phyloP scores from a whole-genome alignment of 164 flowering plant species.

The Tetrastigma voinierianum region DNA sequence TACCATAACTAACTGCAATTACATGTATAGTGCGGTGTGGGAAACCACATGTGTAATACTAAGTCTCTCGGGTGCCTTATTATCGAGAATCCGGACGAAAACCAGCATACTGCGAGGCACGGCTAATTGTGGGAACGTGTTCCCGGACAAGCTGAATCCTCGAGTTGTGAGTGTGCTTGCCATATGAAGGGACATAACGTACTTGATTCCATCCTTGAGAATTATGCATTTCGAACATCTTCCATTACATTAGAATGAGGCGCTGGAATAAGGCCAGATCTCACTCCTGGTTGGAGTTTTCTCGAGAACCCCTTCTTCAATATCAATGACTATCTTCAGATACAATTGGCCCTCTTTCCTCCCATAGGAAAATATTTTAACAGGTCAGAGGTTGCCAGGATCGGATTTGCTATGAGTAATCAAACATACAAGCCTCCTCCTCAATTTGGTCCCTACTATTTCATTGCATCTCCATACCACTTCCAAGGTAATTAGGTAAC shows the following conservation, averaged over 20 bases:
- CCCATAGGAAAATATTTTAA: conserved; percentile 56
- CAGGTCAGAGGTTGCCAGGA: conserved; percentile 52
- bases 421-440: conserved; percentile 70
- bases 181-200: too few species aligned
- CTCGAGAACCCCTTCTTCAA: conserved; percentile 71
- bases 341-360: conserved; percentile 76
- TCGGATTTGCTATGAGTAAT: conserved; percentile 62
- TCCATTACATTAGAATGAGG: conserved; percentile 65
- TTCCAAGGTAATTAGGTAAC: conserved; percentile 70
- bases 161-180: too few species aligned
- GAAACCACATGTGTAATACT: too few species aligned
- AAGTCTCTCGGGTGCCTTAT: too few species aligned
- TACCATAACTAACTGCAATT: too few species aligned
- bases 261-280: conserved; percentile 56
- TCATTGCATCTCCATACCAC: conserved; percentile 46
- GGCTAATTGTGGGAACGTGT: too few species aligned
- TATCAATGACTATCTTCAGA: conserved; percentile 66
- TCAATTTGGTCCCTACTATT: conserved; percentile 66
- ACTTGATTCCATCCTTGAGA: too few species aligned
- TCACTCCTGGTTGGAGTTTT: conserved; percentile 79
- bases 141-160: too few species aligned
- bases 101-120: too few species aligned
- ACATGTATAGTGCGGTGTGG: too few species aligned
- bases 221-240: too few species aligned
- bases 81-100: too few species aligned